phyloP scores from a whole-genome alignment of 2,329 filamentous ascomycete species.

The Metarhizium robertsii region DNA sequence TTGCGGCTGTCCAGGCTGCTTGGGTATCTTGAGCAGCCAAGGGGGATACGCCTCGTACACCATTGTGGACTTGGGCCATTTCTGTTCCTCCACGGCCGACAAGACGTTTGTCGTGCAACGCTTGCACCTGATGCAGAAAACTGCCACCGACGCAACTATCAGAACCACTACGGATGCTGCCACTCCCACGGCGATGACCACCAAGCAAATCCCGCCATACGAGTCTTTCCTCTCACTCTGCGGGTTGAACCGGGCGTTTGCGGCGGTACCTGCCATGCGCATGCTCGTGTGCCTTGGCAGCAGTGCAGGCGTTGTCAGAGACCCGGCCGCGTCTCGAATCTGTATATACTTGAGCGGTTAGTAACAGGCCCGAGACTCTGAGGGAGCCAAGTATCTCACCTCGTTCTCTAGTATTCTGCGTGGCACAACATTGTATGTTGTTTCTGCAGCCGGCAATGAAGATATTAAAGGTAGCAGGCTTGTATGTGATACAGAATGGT shows the following conservation, averaged over 20 bases:
- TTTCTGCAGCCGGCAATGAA: background rate
- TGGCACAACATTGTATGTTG: background rate
- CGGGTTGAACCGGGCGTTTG: background rate
- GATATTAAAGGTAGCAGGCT: background rate
- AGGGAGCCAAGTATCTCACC: background rate
- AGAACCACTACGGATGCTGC: background rate
- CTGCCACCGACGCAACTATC: background rate
- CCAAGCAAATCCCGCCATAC: background rate
- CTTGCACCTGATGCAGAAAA: background rate
- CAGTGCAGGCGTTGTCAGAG: background rate
- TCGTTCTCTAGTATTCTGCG: background rate
- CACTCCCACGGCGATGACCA: background rate
- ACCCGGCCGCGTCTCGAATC: background rate
- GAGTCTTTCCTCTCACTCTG: background rate
- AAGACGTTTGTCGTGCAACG: background rate
- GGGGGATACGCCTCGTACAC: background rate
- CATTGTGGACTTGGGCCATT: background rate
- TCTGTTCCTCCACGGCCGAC: background rate
- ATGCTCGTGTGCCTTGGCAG: background rate
- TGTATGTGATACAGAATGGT: background rate
- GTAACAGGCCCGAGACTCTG: background rate
- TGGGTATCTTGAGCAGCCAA: background rate
- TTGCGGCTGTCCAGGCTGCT: background rate
- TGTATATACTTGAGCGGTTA: background rate
- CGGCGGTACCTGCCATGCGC: background rate